Evolutionary conservation across 371 early-diverging fungal species (phyloP).

Genomic region (Mucor piriformis): DNA sequence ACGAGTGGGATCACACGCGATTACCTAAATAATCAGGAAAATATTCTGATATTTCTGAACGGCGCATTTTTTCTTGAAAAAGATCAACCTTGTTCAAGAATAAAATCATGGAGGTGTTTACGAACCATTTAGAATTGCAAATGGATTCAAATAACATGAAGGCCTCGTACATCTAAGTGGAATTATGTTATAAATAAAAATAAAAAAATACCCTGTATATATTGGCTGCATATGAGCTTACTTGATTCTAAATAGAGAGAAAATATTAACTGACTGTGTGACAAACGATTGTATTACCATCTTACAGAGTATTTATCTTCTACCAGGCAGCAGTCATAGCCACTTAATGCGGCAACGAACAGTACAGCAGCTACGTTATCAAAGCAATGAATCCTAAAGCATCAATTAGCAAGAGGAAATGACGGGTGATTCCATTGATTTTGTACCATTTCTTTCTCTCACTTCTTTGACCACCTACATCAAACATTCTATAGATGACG

Average conservation of each 20-base stretch:
- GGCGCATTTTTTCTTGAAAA: constrained; percentile 80
- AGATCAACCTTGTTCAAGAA: constrained; percentile 96
- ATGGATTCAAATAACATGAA: constrained; percentile 88
- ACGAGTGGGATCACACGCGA: not conserved
- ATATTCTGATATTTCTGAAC: constrained; percentile 73
- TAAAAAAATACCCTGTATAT: not conserved
- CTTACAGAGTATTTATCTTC: constrained; percentile 93
- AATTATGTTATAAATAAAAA: not conserved
- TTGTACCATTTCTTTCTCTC: constrained; percentile 91
- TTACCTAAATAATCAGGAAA: constrained; percentile 86
- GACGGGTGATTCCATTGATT: too few relatives aligned
- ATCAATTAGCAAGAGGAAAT: not conserved
- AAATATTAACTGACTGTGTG: not conserved
- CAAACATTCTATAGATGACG: constrained; percentile 85
- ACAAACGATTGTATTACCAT: not conserved
- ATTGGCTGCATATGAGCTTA: constrained; percentile 14
- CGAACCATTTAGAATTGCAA: constrained; percentile 93
- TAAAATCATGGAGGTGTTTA: constrained; percentile 87
- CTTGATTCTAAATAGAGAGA: constrained; percentile 35
- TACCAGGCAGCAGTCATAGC: constrained; percentile 92
- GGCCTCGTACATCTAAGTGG: constrained; percentile 79
- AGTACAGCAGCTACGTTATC: constrained; percentile 93
- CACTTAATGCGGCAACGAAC: constrained; percentile 90
- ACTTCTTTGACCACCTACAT: constrained; percentile 94
- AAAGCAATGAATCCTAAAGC: constrained; percentile 82